Conservation (phyloP, 495 filamentous ascomycete species). For the Penicillium alfredii region DNA sequence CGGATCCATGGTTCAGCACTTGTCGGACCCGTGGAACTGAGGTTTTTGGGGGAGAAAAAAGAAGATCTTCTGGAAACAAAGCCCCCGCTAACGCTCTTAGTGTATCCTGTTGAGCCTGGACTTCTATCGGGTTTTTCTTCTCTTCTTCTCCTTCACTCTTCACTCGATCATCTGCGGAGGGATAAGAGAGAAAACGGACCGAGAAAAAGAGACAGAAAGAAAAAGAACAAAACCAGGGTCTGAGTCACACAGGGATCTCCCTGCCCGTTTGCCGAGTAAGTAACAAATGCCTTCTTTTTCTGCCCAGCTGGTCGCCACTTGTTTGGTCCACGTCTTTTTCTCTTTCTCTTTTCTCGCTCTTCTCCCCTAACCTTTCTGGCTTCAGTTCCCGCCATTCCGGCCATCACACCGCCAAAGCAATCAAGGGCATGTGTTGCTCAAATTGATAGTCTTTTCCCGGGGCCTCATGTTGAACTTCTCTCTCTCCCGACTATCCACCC, state of each 20-base stretch:
- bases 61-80: too few relatives aligned
- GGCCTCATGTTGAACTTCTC: slow-evolving; percentile 16
- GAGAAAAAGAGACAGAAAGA: too few relatives aligned
- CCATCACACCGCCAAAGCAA: slow-evolving; percentile 22
- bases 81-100: too few relatives aligned
- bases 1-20: slow-evolving; percentile 3
- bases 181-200: too few relatives aligned
- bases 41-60: too few relatives aligned
- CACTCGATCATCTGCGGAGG: too few relatives aligned
- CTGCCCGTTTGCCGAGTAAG: slow-evolving; percentile 24
- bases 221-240: too few relatives aligned
- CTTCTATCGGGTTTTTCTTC: too few relatives aligned
- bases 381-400: slow-evolving; percentile 10
- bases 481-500: neutral
- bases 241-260: slow-evolving; percentile 22
- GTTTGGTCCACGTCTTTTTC: slow-evolving; percentile 18
- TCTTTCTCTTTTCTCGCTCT: slow-evolving; percentile 3
- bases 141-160: neutral
- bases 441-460: too few relatives aligned
- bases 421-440: slow-evolving; percentile 12
- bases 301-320: slow-evolving; percentile 19
- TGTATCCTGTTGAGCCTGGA: too few relatives aligned
- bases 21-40: slow-evolving; percentile 20
- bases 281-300: slow-evolving; percentile 9
- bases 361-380: too few relatives aligned